Base-by-base conservation (phyloP, 129 eudicot species). In the Sambucus nigra region DNA sequence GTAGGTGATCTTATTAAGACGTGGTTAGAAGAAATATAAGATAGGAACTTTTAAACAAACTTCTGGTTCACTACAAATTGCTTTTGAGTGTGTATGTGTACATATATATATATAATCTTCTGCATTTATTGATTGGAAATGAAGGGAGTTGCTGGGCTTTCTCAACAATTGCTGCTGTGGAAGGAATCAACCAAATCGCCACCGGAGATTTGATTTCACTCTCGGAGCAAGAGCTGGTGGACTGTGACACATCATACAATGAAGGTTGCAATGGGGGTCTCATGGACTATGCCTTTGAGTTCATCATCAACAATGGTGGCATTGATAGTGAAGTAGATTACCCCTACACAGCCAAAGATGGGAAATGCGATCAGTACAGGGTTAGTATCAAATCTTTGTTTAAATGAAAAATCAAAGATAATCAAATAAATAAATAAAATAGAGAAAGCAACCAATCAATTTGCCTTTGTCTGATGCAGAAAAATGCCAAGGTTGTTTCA, bases 71-170 rank as follows among this genome's bases (percentile, higher is more conserved):
- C 27, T 25, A 23, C 25, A 31, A 23, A 42, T 16, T 23, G 29
- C 28, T 7, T 1, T 22, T 23, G 29, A 22, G 35, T 24, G 0
- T 7, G 7, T 25, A 12, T 12, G 15, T 2, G 9, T 25, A 10
- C 33, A 10, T 50, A 2, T 24, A 8, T 22, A 25, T 14, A 13
- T 24, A 11, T 23, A 24, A 41, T 32, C 19, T 44, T 3, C 9
- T 29, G 17, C 26, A 53, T 51, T 42, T n/a, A 32, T 44, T 46
- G 57, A 12, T 23, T 29, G 59, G 45, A 54, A 60, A 53, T 51
- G 64, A 17, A 73, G 80, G 85, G 69, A 69, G 85, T 61, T 73
- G 77, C 57, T 78, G 85, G 80, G 85, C 80, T 5, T 78, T 78
- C 54, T 62, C 77, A 21, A 60, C 77, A 4, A 55, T 73, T 13